Percentiles rank a stretch among this genome's conserved stretches.
Evolutionary conservation across 208 protist species (phyloP).

Genomic region (Spongospora subterranea): DNA sequence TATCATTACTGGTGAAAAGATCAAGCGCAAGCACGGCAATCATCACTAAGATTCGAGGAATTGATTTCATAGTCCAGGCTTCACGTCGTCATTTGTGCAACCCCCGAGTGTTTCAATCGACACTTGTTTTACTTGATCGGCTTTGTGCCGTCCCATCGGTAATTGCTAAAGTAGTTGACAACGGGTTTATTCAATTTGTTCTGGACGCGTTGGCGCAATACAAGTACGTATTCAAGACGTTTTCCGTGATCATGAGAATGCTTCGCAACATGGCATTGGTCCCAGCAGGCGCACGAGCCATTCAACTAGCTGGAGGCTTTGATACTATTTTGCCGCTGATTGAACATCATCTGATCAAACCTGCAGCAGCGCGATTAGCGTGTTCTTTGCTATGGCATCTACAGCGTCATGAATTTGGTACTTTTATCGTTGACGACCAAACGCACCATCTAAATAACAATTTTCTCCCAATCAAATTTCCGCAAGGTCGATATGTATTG

Average conservation of each 20-base stretch:
- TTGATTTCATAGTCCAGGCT: background rate
- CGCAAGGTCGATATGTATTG: background rate
- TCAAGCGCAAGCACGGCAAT: background rate
- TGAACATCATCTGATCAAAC: constrained; percentile 19
- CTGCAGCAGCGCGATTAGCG: background rate
- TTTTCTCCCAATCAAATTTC: background rate
- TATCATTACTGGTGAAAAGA: background rate
- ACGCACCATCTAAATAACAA: constrained; percentile 3
- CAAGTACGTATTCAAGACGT: constrained; percentile 33
- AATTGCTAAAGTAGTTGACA: background rate
- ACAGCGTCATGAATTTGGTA: background rate
- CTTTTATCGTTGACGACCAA: background rate
- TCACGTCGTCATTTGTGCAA: constrained; percentile 4
- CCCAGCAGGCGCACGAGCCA: background rate
- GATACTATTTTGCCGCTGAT: constrained; percentile 44
- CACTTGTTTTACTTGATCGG: constrained; percentile 16
- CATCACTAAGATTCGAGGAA: constrained; percentile 34
- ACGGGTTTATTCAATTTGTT: constrained; percentile 43
- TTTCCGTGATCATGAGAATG: background rate
- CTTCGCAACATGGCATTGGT: background rate
- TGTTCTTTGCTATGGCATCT: constrained; percentile 27
- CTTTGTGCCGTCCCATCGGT: background rate
- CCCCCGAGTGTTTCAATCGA: background rate
- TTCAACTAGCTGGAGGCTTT: background rate
- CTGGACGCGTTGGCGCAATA: constrained; percentile 13